Conservation (phyloP, 345 rosid genomes). For the Pelargonium nanum region DNA sequence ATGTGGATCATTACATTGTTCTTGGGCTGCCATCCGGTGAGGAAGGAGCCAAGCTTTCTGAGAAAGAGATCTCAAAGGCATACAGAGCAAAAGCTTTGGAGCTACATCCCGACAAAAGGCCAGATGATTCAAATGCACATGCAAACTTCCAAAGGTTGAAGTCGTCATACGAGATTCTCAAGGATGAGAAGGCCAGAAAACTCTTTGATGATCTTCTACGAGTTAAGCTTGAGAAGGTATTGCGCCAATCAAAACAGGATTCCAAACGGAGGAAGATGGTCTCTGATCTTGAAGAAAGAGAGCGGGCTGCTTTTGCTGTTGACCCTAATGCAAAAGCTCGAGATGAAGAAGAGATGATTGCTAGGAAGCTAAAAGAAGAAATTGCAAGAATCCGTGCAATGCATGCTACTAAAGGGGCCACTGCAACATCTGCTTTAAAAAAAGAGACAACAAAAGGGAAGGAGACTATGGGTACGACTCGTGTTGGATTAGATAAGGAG, state of each 20-base stretch:
- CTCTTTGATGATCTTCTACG: conserved; percentile 70
- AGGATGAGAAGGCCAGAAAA: conserved; percentile 61
- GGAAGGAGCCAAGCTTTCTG: conserved; percentile 52
- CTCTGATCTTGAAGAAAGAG: conserved; percentile 76
- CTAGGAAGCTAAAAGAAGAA: conserved; percentile 64
- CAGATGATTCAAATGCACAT: conserved; percentile 58
- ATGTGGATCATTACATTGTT: conserved; percentile 52
- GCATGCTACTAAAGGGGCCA: conserved; percentile 29
- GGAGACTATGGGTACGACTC: conserved; percentile 15
- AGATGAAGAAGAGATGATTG: conserved; percentile 57
- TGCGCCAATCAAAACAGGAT: conserved; percentile 44
- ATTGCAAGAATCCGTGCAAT: conserved; percentile 61
- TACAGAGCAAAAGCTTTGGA: conserved; percentile 54
- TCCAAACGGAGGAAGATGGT: conserved; percentile 66
- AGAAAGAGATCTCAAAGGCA: conserved; percentile 57
- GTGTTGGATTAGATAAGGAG: conserved; percentile 41
- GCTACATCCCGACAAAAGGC: conserved; percentile 69
- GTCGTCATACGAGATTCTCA: conserved; percentile 56
- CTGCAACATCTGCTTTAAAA: conserved; percentile 21
- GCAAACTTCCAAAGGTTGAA: conserved; percentile 57
- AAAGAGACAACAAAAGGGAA: conserved; percentile 21
- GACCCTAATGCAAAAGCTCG: conserved; percentile 32
- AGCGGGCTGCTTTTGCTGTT: conserved; percentile 53
- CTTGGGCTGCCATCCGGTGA: conserved; percentile 65
- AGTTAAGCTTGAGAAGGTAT: conserved; percentile 54